These are phyloP conservation scores for Adansonia grandidieri DNA, from an alignment of 441 rosid species.

Conservation along the genomic window DNA sequence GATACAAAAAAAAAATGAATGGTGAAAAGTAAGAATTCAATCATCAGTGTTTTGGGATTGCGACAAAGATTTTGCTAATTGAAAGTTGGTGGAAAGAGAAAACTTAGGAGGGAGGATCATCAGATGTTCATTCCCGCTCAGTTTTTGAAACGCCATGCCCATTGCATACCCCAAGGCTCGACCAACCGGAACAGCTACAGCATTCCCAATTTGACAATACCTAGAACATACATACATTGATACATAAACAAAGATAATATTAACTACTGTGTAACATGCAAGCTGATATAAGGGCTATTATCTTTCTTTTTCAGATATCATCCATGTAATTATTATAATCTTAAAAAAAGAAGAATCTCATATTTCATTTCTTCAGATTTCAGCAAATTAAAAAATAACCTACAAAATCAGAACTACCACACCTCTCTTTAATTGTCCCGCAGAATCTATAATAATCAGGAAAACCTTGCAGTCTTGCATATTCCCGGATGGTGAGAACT, in stretches of 20 bases:
- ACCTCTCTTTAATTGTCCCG: constrained; percentile 81
- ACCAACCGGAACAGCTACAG: constrained; percentile 83
- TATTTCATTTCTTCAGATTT: neutral
- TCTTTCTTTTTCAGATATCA: neutral
- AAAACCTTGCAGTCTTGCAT: constrained; percentile 94
- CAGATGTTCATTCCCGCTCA: constrained; percentile 49
- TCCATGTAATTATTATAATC: neutral
- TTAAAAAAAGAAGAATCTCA: neutral
- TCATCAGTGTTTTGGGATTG: constrained; percentile 8
- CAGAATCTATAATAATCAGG: constrained; percentile 90
- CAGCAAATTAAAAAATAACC: neutral
- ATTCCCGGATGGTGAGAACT: constrained; percentile 77
- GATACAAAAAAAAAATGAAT: neutral
- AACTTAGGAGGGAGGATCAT: constrained; percentile 76
- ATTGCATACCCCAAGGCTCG: constrained; percentile 82
- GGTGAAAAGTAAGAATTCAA: neutral
- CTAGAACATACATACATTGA: constrained; percentile 33
- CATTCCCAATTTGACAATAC: constrained; percentile 90
- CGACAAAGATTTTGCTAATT: constrained; percentile 43
- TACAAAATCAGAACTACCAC: constrained; percentile 9
- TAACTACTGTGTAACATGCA: neutral
- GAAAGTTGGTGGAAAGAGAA: constrained; percentile 60
- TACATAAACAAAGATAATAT: neutral
- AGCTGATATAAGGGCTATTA: neutral
- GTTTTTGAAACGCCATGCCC: constrained; percentile 64